A percentile compares a stretch with the other conserved stretches of the same genome.
phyloP scores from a whole-genome alignment of 2,329 filamentous ascomycete species.

The Fusarium austroafricanum region DNA sequence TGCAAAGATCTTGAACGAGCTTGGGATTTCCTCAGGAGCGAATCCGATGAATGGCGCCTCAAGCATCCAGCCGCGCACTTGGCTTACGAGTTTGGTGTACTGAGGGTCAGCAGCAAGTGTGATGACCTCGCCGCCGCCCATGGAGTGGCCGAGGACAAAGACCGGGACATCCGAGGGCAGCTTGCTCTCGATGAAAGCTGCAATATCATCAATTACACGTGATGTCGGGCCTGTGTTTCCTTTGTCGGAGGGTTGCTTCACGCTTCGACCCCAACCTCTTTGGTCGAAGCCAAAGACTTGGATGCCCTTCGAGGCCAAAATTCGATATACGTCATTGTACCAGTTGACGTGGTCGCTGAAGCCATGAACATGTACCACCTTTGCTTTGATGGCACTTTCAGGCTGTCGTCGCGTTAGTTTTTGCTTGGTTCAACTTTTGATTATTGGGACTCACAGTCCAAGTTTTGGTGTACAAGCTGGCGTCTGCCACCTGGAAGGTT shows the following conservation, averaged over 20 bases:
- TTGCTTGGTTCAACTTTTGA: neutral
- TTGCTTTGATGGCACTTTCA: slow-evolving; percentile 69
- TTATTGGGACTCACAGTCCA: slow-evolving; percentile 63
- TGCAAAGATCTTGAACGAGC: slow-evolving; percentile 68
- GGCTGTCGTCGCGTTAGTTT: slow-evolving; percentile 57
- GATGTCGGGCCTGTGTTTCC: slow-evolving; percentile 81
- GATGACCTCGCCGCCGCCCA: slow-evolving; percentile 85
- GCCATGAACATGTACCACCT: slow-evolving; percentile 86
- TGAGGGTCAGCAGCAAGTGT: slow-evolving; percentile 64
- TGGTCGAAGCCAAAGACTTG: slow-evolving; percentile 85
- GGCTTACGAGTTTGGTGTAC: slow-evolving; percentile 65
- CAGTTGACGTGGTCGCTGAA: slow-evolving; percentile 87
- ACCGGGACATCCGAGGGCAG: slow-evolving; percentile 69
- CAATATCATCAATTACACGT: slow-evolving; percentile 81
- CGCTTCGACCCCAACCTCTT: slow-evolving; percentile 86
- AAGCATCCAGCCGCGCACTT: slow-evolving; percentile 78
- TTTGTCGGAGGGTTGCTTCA: slow-evolving; percentile 68
- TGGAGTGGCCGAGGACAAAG: slow-evolving; percentile 90
- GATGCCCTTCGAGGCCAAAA: slow-evolving; percentile 77
- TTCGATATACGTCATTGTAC: slow-evolving; percentile 80
- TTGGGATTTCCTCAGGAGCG: slow-evolving; percentile 72
- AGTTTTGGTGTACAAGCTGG: slow-evolving; percentile 66
- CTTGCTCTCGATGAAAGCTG: slow-evolving; percentile 75
- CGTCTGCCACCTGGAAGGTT: slow-evolving; percentile 59
- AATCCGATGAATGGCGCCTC: slow-evolving; percentile 85